A percentile compares a stretch with the other conserved stretches of the same genome.
These are phyloP conservation scores for Rhodosporidiobolus odoratus DNA, from an alignment of 768 basidiomycete species.

Conservation along the genomic window DNA sequence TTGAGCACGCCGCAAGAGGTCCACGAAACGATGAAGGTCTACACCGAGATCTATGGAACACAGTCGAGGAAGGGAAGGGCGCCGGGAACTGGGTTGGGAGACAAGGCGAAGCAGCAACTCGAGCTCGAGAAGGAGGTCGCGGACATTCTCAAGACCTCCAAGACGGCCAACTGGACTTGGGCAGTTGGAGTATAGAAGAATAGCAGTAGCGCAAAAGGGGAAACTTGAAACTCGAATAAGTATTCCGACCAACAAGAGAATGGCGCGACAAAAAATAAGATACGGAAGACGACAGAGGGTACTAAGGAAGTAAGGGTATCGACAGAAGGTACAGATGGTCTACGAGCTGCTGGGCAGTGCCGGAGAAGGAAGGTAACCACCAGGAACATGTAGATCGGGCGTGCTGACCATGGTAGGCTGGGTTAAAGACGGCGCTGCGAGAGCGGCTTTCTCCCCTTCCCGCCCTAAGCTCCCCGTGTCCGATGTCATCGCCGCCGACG, in stretches of 20 bases:
- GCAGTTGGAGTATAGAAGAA: constrained; percentile 1
- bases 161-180: constrained; percentile 34
- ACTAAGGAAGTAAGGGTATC: not conserved
- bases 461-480: too few species aligned
- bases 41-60: constrained; percentile 57
- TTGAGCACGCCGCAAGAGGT: constrained; percentile 68
- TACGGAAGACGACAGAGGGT: not conserved
- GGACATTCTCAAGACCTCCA: constrained; percentile 24
- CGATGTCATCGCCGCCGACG: too few species aligned
- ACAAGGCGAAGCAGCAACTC: constrained; percentile 10
- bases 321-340: not conserved
- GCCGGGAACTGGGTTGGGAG: constrained; percentile 47
- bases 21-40: constrained; percentile 64
- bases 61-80: constrained; percentile 48
- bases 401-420: not conserved
- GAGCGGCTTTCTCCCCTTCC: too few species aligned
- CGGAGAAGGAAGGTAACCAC: not conserved
- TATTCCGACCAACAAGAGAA: not conserved
- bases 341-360: too few species aligned
- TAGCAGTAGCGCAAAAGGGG: not conserved
- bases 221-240: not conserved
- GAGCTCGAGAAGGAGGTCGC: constrained; percentile 27
- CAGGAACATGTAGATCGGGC: not conserved
- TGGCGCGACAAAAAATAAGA: not conserved
- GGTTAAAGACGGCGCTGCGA: not conserved